Percentiles rank a stretch among this genome's conserved stretches.
Conservation (phyloP, 2,329 filamentous ascomycete species). For the Hymenoscyphus fructigenus region DNA sequence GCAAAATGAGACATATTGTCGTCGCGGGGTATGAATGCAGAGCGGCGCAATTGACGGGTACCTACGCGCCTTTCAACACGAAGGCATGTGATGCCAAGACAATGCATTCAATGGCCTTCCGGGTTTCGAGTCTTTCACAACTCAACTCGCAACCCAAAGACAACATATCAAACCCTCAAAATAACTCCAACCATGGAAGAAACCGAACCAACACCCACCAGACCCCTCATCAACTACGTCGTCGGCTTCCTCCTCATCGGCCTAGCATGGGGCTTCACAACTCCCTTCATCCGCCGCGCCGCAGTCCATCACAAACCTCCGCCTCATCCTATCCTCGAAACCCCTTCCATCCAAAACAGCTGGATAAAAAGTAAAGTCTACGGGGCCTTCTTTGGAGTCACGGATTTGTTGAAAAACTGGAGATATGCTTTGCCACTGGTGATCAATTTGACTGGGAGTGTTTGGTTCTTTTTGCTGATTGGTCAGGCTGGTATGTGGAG, state of each 20-base stretch:
- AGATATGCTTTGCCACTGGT: constrained; percentile 82
- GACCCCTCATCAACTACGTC: constrained; percentile 70
- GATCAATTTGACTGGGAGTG: constrained; percentile 85
- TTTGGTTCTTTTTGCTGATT: constrained; percentile 96
- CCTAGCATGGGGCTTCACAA: constrained; percentile 89
- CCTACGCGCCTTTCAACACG: neutral
- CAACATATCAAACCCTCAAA: neutral
- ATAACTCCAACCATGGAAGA: constrained; percentile 5
- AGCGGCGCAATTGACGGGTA: neutral
- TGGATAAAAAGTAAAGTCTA: constrained; percentile 63
- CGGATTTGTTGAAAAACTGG: constrained; percentile 77
- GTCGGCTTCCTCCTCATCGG: constrained; percentile 89
- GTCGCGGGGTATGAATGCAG: neutral
- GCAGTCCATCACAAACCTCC: constrained; percentile 72
- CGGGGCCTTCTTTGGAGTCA: constrained; percentile 68
- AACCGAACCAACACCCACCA: neutral
- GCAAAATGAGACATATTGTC: neutral
- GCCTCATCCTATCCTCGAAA: constrained; percentile 53
- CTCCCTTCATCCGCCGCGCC: constrained; percentile 85
- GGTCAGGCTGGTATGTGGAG: constrained; percentile 74
- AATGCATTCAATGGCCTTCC: neutral
- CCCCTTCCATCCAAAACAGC: constrained; percentile 52
- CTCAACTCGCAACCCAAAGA: neutral
- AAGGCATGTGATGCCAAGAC: neutral
- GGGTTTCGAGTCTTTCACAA: neutral